These are phyloP conservation scores for Colletotrichum nymphaeae DNA, from an alignment of 2,329 filamentous ascomycete species.

Conservation along the genomic window DNA sequence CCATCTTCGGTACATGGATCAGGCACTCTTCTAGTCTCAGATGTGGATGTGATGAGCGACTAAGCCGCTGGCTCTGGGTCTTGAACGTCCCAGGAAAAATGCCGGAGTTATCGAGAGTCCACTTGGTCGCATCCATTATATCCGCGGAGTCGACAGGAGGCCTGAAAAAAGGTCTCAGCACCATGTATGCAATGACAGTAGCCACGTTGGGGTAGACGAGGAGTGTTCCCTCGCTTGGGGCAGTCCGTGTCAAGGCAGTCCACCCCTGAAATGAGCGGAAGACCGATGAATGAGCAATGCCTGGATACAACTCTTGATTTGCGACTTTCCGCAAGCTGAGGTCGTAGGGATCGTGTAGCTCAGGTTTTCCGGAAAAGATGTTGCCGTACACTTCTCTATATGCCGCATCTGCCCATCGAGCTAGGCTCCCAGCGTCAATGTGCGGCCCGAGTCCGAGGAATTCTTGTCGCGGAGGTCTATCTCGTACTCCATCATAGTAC, in stretches of 20 bases:
- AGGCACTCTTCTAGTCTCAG: constrained; percentile 50
- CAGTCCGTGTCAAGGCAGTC: constrained; percentile 54
- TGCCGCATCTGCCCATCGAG: constrained; percentile 52
- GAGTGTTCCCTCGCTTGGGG: constrained; percentile 48
- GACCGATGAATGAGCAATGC: constrained; percentile 49
- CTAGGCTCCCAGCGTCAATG: constrained; percentile 55
- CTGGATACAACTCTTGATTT: constrained; percentile 48
- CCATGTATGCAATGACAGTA: constrained; percentile 50
- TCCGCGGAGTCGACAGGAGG: constrained; percentile 44
- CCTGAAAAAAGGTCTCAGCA: constrained; percentile 55
- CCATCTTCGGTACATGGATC: constrained; percentile 49
- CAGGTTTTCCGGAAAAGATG: constrained; percentile 51
- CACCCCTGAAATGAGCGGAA: constrained; percentile 56
- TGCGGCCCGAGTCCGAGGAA: constrained; percentile 56
- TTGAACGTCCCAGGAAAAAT: constrained; percentile 53
- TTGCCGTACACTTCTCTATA: constrained; percentile 50
- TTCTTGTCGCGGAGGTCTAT: constrained; percentile 48
- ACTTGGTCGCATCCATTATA: constrained; percentile 49
- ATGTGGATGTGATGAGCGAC: constrained; percentile 50
- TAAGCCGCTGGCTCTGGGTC: constrained; percentile 48
- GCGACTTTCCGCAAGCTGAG: constrained; percentile 48
- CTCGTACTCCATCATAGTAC: constrained; percentile 53
- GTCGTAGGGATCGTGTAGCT: constrained; percentile 51
- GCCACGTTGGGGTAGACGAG: constrained; percentile 53
- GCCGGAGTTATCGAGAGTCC: constrained; percentile 46